phyloP scores from a whole-genome alignment of 129 eudicot species.

The Artemisia tridentata region DNA sequence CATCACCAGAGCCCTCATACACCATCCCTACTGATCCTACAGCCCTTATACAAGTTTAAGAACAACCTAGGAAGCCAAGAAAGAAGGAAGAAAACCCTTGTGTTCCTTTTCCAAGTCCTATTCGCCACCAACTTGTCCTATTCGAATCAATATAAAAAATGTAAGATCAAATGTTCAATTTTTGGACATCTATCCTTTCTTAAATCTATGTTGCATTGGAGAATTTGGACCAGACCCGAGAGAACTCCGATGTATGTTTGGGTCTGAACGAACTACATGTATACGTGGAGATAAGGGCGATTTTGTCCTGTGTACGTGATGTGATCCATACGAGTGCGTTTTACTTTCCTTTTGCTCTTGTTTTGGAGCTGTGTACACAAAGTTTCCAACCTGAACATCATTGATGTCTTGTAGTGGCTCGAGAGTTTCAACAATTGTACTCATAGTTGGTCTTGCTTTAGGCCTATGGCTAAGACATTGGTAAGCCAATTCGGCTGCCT shows the following conservation, averaged over 20 bases:
- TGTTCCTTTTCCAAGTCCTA: too few relatives aligned
- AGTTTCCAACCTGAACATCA: constrained; percentile 41
- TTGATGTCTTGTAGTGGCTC: constrained; percentile 50
- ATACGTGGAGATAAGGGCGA: constrained; percentile 37
- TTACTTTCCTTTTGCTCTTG: constrained; percentile 24
- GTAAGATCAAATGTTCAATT: too few relatives aligned
- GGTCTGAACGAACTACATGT: constrained; percentile 26
- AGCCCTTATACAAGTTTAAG: too few relatives aligned
- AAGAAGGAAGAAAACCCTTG: too few relatives aligned
- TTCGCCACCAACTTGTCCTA: too few relatives aligned
- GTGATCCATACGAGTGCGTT: constrained; percentile 27
- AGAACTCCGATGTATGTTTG: constrained; percentile 23
- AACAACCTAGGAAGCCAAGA: too few relatives aligned
- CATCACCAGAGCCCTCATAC: too few relatives aligned
- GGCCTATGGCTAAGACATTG: constrained; percentile 78
- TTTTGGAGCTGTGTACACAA: constrained; percentile 65
- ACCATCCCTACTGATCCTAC: too few relatives aligned
- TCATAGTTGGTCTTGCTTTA: constrained; percentile 61
- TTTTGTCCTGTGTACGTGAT: constrained; percentile 37
- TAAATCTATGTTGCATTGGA: constrained; percentile 42
- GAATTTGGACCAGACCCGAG: constrained; percentile 39
- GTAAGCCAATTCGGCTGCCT: constrained; percentile 77
- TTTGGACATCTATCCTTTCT: constrained; percentile 23
- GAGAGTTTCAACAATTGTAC: constrained; percentile 53
- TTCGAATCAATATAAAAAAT: too few relatives aligned